Evolutionary conservation across 2,329 filamentous ascomycete species (phyloP).

Genomic region (Helotiales sp.): DNA sequence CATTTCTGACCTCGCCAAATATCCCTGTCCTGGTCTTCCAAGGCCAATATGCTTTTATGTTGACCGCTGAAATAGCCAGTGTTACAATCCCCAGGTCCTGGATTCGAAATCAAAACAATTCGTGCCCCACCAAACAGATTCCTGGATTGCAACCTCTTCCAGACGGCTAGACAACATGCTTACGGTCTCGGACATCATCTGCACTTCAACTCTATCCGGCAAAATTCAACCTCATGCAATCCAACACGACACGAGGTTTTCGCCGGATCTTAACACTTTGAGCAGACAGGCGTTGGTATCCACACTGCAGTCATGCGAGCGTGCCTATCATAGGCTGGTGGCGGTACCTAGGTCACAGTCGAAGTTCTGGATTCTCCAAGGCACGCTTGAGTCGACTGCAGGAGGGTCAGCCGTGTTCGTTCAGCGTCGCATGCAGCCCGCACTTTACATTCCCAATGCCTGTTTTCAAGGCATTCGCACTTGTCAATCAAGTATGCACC

Average conservation of each 20-base stretch:
- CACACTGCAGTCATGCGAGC: conserved; percentile 22
- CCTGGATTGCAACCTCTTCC: background rate
- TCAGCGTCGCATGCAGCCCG: conserved; percentile 36
- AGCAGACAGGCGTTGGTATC: background rate
- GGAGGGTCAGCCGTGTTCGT: conserved; percentile 32
- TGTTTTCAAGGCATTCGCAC: conserved; percentile 14
- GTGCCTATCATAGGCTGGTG: conserved; percentile 28
- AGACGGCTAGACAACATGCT: background rate
- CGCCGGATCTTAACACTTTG: conserved; percentile 19
- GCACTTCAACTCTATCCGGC: conserved; percentile 28
- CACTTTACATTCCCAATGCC: conserved; percentile 14
- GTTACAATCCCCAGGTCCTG: background rate
- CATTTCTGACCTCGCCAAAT: background rate
- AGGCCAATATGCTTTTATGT: background rate
- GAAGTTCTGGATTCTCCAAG: conserved; percentile 4
- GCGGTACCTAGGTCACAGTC: conserved; percentile 22
- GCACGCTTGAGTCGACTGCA: conserved; percentile 14
- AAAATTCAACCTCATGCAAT: conserved; percentile 32
- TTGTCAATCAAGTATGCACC: conserved; percentile 12
- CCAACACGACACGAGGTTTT: conserved; percentile 1
- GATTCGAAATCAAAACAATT: conserved; percentile 4
- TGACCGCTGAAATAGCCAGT: background rate
- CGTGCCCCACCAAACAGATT: background rate
- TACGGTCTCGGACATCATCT: conserved; percentile 13
- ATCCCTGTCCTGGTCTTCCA: background rate